These are phyloP conservation scores for Lobulomyces angularis DNA, from an alignment of 192 early-diverging fungal species.

Conservation along the genomic window DNA sequence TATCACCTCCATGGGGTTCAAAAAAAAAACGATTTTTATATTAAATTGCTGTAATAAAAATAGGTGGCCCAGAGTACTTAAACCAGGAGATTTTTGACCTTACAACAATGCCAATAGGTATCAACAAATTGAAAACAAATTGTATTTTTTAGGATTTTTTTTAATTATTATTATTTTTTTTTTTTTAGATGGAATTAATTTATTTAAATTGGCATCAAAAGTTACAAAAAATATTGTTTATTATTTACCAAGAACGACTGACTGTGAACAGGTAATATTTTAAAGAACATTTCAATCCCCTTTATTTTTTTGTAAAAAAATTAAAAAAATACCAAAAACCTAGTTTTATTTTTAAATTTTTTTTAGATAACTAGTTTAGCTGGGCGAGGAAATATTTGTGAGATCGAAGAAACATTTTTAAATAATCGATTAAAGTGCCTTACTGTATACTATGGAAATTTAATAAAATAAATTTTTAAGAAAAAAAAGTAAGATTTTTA, in stretches of 20 bases:
- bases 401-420: conserved; percentile 69
- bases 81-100: conserved; percentile 45
- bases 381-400: conserved; percentile 46
- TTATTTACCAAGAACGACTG: conserved; percentile 75
- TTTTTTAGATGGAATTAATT: conserved; percentile 25
- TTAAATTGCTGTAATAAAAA: no score
- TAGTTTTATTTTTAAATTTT: background rate
- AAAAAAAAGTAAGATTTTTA: no score
- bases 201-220: conserved; percentile 46
- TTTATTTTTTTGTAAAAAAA: background rate
- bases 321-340: background rate
- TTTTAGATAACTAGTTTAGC: conserved; percentile 30
- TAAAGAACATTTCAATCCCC: background rate
- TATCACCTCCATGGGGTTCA: conserved; percentile 96
- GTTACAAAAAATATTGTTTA: conserved; percentile 70
- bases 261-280: conserved; percentile 41
- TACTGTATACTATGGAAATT: conserved; percentile 67
- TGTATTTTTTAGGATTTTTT: conserved; percentile 1
- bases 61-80: conserved; percentile 57
- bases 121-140: conserved; percentile 26
- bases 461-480: no score
- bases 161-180: background rate
- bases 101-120: conserved; percentile 60
- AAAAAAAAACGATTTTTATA: no score
- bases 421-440: conserved; percentile 54